phyloP scores from a whole-genome alignment of 148 eudicot genomes.

The Vaccinium macrocarpon region DNA sequence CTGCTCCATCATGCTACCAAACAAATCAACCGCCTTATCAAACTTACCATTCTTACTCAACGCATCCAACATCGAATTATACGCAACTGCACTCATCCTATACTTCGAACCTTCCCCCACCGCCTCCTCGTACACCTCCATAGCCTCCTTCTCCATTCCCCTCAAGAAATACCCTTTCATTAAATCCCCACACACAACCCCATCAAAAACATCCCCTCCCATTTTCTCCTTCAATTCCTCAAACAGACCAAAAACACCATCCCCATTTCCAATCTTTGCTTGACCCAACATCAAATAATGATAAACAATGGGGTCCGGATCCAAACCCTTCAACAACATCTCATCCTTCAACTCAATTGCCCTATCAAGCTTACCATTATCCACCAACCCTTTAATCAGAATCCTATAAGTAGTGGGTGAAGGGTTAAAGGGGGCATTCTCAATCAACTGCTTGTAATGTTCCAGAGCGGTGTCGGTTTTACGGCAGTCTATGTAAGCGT shows the following conservation, averaged over 20 bases:
- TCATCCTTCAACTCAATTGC: slow-evolving; percentile 81
- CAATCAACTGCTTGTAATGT: slow-evolving; percentile 66
- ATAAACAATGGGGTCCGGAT: slow-evolving; percentile 59
- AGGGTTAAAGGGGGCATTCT: slow-evolving; percentile 83
- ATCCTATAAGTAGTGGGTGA: slow-evolving; percentile 63
- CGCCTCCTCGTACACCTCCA: slow-evolving; percentile 55
- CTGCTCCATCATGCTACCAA: slow-evolving; percentile 64
- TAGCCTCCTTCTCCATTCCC: slow-evolving; percentile 74
- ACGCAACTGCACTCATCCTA: slow-evolving; percentile 72
- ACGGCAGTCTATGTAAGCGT: slow-evolving; percentile 69
- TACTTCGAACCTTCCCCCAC: slow-evolving; percentile 47
- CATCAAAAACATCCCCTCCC: slow-evolving; percentile 56
- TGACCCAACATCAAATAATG: slow-evolving; percentile 69
- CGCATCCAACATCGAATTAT: slow-evolving; percentile 68
- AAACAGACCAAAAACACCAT: slow-evolving; percentile 56
- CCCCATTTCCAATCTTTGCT: slow-evolving; percentile 52
- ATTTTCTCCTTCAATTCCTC: slow-evolving; percentile 77
- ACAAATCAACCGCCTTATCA: slow-evolving; percentile 68
- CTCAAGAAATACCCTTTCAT: slow-evolving; percentile 80
- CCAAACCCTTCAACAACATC: slow-evolving; percentile 62
- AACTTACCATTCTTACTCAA: slow-evolving; percentile 75
- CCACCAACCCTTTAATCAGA: slow-evolving; percentile 71
- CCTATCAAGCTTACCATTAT: slow-evolving; percentile 62
- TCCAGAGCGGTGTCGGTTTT: slow-evolving; percentile 76
- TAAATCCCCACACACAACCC: slow-evolving; percentile 69